Evolutionary conservation across 495 filamentous ascomycete genomes (phyloP).

Genomic region (Aspergillus mulundensis): DNA sequence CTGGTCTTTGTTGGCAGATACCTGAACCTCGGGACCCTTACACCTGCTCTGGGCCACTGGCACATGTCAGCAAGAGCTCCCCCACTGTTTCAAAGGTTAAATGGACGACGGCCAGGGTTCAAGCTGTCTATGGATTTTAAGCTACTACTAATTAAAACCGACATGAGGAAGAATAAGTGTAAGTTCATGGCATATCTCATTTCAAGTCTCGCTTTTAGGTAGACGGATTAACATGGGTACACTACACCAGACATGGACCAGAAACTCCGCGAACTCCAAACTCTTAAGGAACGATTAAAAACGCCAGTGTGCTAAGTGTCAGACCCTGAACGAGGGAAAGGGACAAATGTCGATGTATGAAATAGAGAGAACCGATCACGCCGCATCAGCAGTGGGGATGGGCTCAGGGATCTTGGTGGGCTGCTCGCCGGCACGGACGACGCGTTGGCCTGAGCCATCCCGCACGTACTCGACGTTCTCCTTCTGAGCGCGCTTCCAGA

Average conservation of each 20-base stretch:
- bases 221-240: background rate
- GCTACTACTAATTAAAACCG: no score
- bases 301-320: constrained; percentile 20
- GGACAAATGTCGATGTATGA: background rate
- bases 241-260: background rate
- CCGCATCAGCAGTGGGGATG: constrained; percentile 46
- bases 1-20: no score
- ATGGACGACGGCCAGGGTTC: no score
- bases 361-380: constrained; percentile 24
- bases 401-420: constrained; percentile 70
- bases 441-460: constrained; percentile 74
- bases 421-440: constrained; percentile 88
- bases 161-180: background rate
- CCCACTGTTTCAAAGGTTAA: no score
- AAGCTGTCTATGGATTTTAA: no score
- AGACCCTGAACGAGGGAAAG: constrained; percentile 1
- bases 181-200: constrained; percentile 10
- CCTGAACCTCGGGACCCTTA: no score
- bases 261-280: constrained; percentile 7
- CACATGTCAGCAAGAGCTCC: no score
- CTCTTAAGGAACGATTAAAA: constrained; percentile 12
- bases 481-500: constrained; percentile 93
- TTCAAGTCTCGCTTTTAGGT: constrained; percentile 10
- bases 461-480: constrained; percentile 74
- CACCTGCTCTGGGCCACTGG: no score